Percentiles rank a stretch among this genome's conserved stretches.
phyloP scores from a whole-genome alignment of 2,329 filamentous ascomycete species.

The Metarhizium album region DNA sequence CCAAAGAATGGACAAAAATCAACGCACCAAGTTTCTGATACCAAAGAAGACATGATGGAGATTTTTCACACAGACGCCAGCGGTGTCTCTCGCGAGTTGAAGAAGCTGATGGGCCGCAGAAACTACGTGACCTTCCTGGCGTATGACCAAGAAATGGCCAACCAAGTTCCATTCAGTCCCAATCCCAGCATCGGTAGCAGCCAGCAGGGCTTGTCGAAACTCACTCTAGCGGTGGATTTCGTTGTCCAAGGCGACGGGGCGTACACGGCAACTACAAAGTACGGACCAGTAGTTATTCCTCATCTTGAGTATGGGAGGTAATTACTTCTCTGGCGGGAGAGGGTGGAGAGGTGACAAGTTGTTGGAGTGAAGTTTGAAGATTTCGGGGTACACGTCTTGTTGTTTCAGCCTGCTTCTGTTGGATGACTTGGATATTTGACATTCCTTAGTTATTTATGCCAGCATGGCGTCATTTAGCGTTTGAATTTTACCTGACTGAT shows the following conservation, averaged over 20 bases:
- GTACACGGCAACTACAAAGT: slow-evolving; percentile 79
- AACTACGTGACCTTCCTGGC: slow-evolving; percentile 93
- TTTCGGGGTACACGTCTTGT: neutral
- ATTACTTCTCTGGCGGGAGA: neutral
- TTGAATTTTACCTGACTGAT: neutral
- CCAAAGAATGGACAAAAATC: slow-evolving; percentile 76
- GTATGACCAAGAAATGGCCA: slow-evolving; percentile 69
- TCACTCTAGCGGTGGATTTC: slow-evolving; percentile 91
- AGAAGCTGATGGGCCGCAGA: slow-evolving; percentile 83
- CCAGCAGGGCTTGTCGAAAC: slow-evolving; percentile 44
- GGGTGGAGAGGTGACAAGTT: neutral
- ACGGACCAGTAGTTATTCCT: slow-evolving; percentile 91
- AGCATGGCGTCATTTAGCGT: neutral
- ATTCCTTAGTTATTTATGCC: neutral
- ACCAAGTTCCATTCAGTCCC: slow-evolving; percentile 26
- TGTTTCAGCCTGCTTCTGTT: neutral
- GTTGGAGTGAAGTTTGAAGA: neutral
- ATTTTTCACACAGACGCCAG: slow-evolving; percentile 93
- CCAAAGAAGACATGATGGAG: slow-evolving; percentile 99
- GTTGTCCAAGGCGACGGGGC: slow-evolving; percentile 87
- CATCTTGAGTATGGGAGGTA: slow-evolving; percentile 60
- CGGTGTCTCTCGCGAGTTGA: slow-evolving; percentile 70
- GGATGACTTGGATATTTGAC: neutral
- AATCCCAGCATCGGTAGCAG: slow-evolving; percentile 24
- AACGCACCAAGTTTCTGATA: slow-evolving; percentile 68